These are phyloP conservation scores for Backusella tarrabulga DNA, from an alignment of 192 early-diverging fungal genomes.

Conservation along the genomic window DNA sequence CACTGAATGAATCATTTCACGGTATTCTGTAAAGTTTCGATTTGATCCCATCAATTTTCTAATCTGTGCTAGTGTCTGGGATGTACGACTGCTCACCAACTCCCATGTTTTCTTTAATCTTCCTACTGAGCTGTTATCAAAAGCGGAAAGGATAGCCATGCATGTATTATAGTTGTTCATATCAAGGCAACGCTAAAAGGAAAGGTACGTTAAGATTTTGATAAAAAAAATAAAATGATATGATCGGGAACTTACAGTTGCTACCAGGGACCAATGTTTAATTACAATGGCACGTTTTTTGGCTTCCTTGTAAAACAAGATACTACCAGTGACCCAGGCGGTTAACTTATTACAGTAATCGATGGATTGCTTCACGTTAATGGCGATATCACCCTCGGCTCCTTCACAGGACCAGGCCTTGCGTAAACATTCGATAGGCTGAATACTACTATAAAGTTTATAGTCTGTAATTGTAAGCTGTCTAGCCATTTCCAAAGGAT, in stretches of 20 bases:
- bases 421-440: slow-evolving; percentile 84
- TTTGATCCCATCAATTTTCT: slow-evolving; percentile 65
- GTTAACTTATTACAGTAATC: slow-evolving; percentile 78
- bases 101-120: slow-evolving; percentile 92
- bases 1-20: slow-evolving; percentile 69
- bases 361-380: slow-evolving; percentile 87
- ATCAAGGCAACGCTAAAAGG: slow-evolving; percentile 60
- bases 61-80: slow-evolving; percentile 50
- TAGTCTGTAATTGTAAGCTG: slow-evolving; percentile 92
- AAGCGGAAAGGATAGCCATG: slow-evolving; percentile 84
- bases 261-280: slow-evolving; percentile 82
- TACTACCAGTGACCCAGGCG: slow-evolving; percentile 82
- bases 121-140: slow-evolving; percentile 84
- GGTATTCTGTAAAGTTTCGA: slow-evolving; percentile 74
- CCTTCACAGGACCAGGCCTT: slow-evolving; percentile 78
- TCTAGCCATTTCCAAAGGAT: slow-evolving; percentile 90
- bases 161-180: slow-evolving; percentile 95
- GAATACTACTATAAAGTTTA: slow-evolving; percentile 75
- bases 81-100: slow-evolving; percentile 39
- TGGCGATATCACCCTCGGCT: slow-evolving; percentile 60
- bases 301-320: slow-evolving; percentile 75
- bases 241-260: slow-evolving; percentile 46
- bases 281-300: slow-evolving; percentile 78
- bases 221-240: neutral
- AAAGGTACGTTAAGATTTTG: neutral